These are phyloP conservation scores for Geranium incanum DNA, from an alignment of 441 rosid genomes.

Conservation along the genomic window DNA sequence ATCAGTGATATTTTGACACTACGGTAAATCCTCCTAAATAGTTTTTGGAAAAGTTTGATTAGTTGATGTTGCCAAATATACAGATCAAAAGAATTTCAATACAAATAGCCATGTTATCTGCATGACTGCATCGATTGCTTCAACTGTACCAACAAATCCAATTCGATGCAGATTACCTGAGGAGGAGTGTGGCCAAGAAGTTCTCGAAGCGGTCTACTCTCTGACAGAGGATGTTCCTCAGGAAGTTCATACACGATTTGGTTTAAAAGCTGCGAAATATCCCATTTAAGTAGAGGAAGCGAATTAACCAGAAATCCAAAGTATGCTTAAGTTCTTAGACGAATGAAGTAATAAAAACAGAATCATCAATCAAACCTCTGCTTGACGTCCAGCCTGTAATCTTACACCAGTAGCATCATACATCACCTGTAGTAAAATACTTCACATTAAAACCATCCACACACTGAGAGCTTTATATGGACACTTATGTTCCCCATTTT, in stretches of 20 bases:
- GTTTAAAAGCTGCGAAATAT: constrained; percentile 43
- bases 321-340: not conserved
- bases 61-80: not conserved
- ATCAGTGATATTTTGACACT: not conserved
- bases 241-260: constrained; percentile 75
- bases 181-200: constrained; percentile 70
- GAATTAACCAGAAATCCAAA: constrained; percentile 3
- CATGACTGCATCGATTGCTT: not conserved
- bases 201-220: constrained; percentile 55
- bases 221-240: constrained; percentile 63
- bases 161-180: constrained; percentile 38
- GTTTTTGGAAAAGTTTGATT: not conserved
- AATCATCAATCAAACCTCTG: constrained; percentile 41
- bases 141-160: not conserved
- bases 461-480: not conserved
- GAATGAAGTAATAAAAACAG: constrained; percentile 7
- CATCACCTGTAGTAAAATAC: constrained; percentile 45
- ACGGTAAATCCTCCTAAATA: not conserved
- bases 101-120: not conserved
- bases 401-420: constrained; percentile 73
- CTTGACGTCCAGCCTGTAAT: constrained; percentile 70
- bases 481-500: constrained; percentile 1
- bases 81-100: not conserved
- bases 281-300: constrained; percentile 10
- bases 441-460: constrained; percentile 13